Base-by-base conservation (phyloP, 1,139 yeast species). In the Wickerhamomyces sp. region DNA sequence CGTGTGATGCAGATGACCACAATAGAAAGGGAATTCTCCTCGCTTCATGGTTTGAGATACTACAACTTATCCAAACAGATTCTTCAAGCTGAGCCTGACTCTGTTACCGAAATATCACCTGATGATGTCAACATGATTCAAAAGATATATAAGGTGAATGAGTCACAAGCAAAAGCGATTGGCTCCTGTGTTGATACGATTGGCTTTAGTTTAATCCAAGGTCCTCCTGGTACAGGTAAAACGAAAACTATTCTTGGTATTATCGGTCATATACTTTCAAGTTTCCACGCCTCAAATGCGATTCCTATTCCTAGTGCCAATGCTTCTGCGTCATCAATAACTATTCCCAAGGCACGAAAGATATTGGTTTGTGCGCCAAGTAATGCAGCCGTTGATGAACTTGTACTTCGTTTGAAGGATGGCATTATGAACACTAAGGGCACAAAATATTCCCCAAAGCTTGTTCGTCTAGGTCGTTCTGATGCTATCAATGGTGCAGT, bases 161-260 rank as follows among this genome's bases (percentile, higher is more conserved):
- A 73, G 28, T 90, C 97, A 0, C 98, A 94, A 61, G 97, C 97
- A 0, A 70, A 65, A 34, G 98, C 98, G 0, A 86, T 92, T 42
- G 69, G 81, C 25, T 87, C 90, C 1, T 75, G 96, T 0, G 77
- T 78, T 34, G 60, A 68, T 21, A 70, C 76, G 8, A 68, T 68
- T 3, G 99, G 98, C 0, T 88, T 94, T 58, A 83, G 95, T 0
- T 69, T 92, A 38, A 89, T 92, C 59, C 98, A 92, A 64, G 99
- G 98, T 44, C 97, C 97, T 1, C 97, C 97, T 0, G 97, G 97
- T 64, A 92, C 98, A 0, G 98, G 98, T 67, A 94, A 94, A 60
- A 94, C 99, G 1, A 94, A 92, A 58, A 94, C 99, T 0, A 92
- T 94, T 65, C 62, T 94, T 32, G 97, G 97, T 20, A 82, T 92